A percentile compares a stretch with the other conserved stretches of the same genome.
phyloP scores from a whole-genome alignment of 2,329 filamentous ascomycete species.

The Phialemoniopsis sp. region DNA sequence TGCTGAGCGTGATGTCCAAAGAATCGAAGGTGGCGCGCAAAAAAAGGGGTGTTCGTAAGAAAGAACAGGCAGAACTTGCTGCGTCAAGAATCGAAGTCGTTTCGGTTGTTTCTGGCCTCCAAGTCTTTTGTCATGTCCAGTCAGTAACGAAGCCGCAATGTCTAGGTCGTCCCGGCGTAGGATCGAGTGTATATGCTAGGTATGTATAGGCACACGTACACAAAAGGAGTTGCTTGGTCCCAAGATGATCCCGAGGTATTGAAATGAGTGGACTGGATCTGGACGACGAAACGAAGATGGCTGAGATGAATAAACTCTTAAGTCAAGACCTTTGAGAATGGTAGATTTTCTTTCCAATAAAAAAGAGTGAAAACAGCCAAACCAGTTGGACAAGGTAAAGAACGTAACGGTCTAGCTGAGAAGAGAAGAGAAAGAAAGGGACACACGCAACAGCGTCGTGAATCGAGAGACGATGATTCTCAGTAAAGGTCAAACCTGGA shows the following conservation, averaged over 20 bases:
- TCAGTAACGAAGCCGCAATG: no score
- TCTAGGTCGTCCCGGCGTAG: no score
- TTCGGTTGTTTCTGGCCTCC: background rate
- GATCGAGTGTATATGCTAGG: no score
- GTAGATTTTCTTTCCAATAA: conserved; percentile 16
- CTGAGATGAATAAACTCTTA: no score
- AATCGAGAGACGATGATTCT: conserved; percentile 7
- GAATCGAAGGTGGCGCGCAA: conserved; percentile 20
- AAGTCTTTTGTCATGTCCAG: no score
- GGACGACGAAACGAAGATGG: no score
- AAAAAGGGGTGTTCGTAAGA: conserved; percentile 18
- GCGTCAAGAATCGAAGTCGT: conserved; percentile 37
- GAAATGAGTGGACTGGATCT: no score
- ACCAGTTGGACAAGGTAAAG: conserved; percentile 36
- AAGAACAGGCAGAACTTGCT: conserved; percentile 33
- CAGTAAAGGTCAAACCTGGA: conserved; percentile 10
- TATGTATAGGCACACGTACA: no score
- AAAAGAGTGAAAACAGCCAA: conserved; percentile 24
- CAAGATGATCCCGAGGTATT: no score
- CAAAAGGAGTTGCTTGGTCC: no score
- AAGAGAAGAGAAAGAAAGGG: conserved; percentile 20
- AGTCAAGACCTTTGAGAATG: no score
- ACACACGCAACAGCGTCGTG: conserved; percentile 22
- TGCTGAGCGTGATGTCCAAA: conserved; percentile 25
- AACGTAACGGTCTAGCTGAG: conserved; percentile 33